Percentiles rank a stretch among this genome's conserved stretches.
These are phyloP conservation scores for Phytophthora crassamura DNA, from an alignment of 352 stramenopile species.

Conservation along the genomic window DNA sequence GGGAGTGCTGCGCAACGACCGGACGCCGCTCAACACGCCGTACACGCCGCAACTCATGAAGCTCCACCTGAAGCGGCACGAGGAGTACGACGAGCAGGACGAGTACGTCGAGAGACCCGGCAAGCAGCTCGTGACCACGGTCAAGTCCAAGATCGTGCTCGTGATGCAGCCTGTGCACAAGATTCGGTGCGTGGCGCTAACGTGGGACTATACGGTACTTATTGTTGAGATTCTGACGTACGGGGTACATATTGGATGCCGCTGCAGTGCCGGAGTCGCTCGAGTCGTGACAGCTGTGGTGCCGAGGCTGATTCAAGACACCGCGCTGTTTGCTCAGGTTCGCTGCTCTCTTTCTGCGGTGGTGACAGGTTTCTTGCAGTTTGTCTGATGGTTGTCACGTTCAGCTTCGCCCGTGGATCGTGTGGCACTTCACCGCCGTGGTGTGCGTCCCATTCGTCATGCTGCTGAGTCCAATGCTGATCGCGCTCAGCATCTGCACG, in stretches of 20 bases:
- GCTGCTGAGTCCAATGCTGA: constrained; percentile 78
- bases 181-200: constrained; percentile 46
- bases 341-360: not conserved
- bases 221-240: constrained; percentile 17
- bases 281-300: constrained; percentile 44
- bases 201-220: constrained; percentile 9
- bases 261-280: constrained; percentile 36
- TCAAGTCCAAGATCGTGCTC: constrained; percentile 53
- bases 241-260: constrained; percentile 10
- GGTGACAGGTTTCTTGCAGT: not conserved
- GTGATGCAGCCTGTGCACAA: constrained; percentile 51
- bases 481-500: constrained; percentile 78
- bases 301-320: constrained; percentile 48
- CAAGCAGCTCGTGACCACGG: constrained; percentile 45
- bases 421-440: constrained; percentile 73
- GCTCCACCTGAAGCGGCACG: constrained; percentile 70
- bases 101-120: constrained; percentile 35
- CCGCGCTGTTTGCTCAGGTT: constrained; percentile 51
- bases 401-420: constrained; percentile 62
- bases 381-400: constrained; percentile 4
- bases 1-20: constrained; percentile 71
- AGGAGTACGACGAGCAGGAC: constrained; percentile 55
- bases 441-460: constrained; percentile 79
- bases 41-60: constrained; percentile 90
- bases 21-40: constrained; percentile 83